Percentiles rank a stretch among this genome's conserved stretches.
phyloP scores from a whole-genome alignment of 2,329 filamentous ascomycete species.

The Penicillium sp. region DNA sequence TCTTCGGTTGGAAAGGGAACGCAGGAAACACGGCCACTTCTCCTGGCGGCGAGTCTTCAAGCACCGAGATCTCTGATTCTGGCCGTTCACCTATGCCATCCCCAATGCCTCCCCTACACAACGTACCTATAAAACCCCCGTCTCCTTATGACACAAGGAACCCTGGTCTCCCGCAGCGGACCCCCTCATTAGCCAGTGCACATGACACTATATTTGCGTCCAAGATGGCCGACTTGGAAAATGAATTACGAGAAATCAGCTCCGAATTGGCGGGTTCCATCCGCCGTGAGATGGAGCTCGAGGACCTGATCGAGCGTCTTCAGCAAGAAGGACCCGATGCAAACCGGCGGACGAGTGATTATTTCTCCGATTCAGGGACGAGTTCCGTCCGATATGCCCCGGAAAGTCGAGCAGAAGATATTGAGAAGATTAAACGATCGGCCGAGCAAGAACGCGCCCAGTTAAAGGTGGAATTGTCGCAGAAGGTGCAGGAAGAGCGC shows the following conservation, averaged over 20 bases:
- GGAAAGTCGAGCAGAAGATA: slow-evolving; percentile 62
- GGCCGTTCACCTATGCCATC: slow-evolving; percentile 60
- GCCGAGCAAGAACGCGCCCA: slow-evolving; percentile 90
- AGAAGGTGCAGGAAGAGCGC: slow-evolving; percentile 84
- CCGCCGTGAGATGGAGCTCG: slow-evolving; percentile 89
- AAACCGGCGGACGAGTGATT: slow-evolving; percentile 84
- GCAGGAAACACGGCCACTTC: slow-evolving; percentile 40
- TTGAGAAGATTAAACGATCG: slow-evolving; percentile 77
- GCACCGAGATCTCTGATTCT: slow-evolving; percentile 62
- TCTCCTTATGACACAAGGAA: slow-evolving; percentile 53
- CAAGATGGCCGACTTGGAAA: slow-evolving; percentile 83
- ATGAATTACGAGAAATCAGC: slow-evolving; percentile 90
- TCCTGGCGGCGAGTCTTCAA: slow-evolving; percentile 57
- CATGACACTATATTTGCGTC: slow-evolving; percentile 48
- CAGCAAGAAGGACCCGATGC: slow-evolving; percentile 68
- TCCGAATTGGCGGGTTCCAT: slow-evolving; percentile 90
- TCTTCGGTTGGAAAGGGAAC: slow-evolving; percentile 63
- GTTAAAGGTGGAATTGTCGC: slow-evolving; percentile 77
- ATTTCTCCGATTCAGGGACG: slow-evolving; percentile 94
- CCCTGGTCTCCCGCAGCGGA: slow-evolving; percentile 44
- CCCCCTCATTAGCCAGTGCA: slow-evolving; percentile 43
- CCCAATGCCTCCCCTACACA: slow-evolving; percentile 44
- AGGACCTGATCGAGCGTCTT: slow-evolving; percentile 85
- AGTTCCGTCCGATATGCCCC: slow-evolving; percentile 75
- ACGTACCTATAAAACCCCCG: slow-evolving; percentile 36